Percentiles rank a stretch among this genome's conserved stretches.
phyloP scores from a whole-genome alignment of 306 rosid genomes.

The Nissolia schottii region DNA sequence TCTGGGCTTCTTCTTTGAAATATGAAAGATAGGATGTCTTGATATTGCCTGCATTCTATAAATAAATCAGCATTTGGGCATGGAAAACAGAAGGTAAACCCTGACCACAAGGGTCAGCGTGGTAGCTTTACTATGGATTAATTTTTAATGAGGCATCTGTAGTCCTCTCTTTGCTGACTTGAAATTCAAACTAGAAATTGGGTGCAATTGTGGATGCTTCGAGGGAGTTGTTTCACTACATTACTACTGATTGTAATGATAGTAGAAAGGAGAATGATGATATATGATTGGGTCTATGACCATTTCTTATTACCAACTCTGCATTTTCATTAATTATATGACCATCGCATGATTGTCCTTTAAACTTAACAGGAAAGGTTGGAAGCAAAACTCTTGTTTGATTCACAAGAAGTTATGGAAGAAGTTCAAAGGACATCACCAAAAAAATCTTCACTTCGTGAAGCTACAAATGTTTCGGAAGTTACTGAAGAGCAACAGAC shows the following conservation, averaged over 20 bases:
- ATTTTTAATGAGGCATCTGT: neutral
- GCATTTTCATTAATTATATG: neutral
- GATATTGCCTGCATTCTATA: neutral
- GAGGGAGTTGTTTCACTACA: neutral
- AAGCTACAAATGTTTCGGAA: constrained; percentile 47
- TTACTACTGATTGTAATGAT: neutral
- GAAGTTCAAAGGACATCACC: constrained; percentile 60
- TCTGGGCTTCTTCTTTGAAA: constrained; percentile 2
- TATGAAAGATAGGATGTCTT: neutral
- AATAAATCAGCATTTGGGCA: constrained; percentile 2
- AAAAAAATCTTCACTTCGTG: constrained; percentile 35
- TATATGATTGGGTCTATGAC: neutral
- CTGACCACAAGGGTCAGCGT: neutral
- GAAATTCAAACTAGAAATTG: neutral
- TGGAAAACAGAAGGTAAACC: neutral
- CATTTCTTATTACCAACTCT: neutral
- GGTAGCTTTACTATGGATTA: neutral
- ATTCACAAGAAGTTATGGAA: constrained; percentile 64
- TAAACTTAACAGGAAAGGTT: constrained; percentile 61
- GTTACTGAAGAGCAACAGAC: constrained; percentile 58
- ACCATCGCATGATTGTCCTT: constrained; percentile 13
- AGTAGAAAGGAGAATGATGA: neutral
- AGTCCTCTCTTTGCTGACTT: neutral
- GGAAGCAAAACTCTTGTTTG: constrained; percentile 74
- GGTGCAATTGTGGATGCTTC: neutral